Evolutionary conservation across 2,329 filamentous ascomycete species (phyloP), one percentile per base, ranked within the genome.

Genomic region (Stagonosporopsis cucurbitacearum): DNA sequence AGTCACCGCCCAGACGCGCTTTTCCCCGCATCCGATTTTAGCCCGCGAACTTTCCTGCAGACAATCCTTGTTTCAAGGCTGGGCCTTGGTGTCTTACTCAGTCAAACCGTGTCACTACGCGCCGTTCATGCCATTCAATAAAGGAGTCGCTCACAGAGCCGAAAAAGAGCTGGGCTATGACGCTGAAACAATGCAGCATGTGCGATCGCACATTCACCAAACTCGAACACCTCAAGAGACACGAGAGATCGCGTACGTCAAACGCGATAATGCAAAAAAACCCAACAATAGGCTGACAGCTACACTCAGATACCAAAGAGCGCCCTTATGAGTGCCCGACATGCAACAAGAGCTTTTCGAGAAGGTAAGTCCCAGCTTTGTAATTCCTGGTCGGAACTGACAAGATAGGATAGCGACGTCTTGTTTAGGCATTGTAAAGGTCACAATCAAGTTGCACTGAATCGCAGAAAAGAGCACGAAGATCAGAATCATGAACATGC

Each of bases 171-270:
- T 47, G 36, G 53, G 47, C 53, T 51, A 75, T 75, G 73, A 70
- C 73, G 62, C 57, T 75, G 61, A 75, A 75, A 50, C 73, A 75
- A 62, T 75, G 73, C 67, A 74, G 71, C 60, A 66, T 73, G 66
- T 84, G 81, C 75, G 81, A 82, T 59, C 78, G 81, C 59, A 80
- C 79, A 58, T 84, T 84, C 73, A 82, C 80, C 58, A 84, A 84
- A 70, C 81, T 65, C 41, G 81, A 83, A 65, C 81, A 84, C 70
- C 79, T 81, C 63, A 83, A 83, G 66, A 78, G 81, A 37, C 82
- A 84, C 68, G 81, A 83, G 65, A 77, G 81, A 65, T 83, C 81
- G 53, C 81, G 82, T 84, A 73, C 66, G 81, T 75, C 28, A 50
- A 51, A 51, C 44, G 47, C 58, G 48, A 39, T 42, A n/a, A 22